These are phyloP conservation scores for Auriscalpium microsporum DNA, from an alignment of 768 basidiomycete species.

Conservation along the genomic window DNA sequence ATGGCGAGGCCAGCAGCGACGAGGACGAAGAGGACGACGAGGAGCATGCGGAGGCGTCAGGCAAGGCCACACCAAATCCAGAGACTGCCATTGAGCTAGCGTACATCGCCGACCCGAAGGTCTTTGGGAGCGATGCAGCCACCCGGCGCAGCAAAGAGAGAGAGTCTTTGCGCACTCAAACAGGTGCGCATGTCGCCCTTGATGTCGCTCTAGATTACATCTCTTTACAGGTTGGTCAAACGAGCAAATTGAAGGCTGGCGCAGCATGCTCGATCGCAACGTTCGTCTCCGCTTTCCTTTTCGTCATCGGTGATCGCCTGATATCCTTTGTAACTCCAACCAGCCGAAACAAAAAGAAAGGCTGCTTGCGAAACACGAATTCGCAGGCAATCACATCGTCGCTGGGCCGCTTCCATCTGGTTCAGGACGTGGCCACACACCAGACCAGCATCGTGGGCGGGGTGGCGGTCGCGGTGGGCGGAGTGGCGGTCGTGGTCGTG, in stretches of 20 bases:
- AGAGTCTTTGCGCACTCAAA: conserved; percentile 55
- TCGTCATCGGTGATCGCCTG: neutral
- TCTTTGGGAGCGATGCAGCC: conserved; percentile 69
- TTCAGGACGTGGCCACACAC: conserved; percentile 1
- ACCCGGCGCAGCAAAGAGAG: conserved; percentile 67
- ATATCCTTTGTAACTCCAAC: neutral
- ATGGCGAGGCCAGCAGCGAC: conserved; percentile 46
- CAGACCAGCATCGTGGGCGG: conserved; percentile 8
- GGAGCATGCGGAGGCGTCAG: conserved; percentile 18
- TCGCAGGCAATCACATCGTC: conserved; percentile 49
- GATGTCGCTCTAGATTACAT: neutral
- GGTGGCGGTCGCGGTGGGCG: conserved; percentile 19
- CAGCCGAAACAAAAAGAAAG: conserved; percentile 63
- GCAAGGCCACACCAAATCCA: conserved; percentile 19
- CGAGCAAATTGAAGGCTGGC: conserved; percentile 91
- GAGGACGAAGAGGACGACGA: conserved; percentile 30
- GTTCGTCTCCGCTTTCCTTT: conserved; percentile 37
- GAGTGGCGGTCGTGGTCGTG: conserved; percentile 32
- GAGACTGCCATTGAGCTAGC: conserved; percentile 70
- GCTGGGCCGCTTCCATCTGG: neutral
- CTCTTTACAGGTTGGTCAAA: conserved; percentile 53
- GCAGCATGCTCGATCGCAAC: conserved; percentile 80
- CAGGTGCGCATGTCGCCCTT: conserved; percentile 34
- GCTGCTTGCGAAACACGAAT: conserved; percentile 69
- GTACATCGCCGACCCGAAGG: conserved; percentile 63